These are phyloP conservation scores for Lagenidium sp. DNA, from an alignment of 352 stramenopile species.

Conservation along the genomic window DNA sequence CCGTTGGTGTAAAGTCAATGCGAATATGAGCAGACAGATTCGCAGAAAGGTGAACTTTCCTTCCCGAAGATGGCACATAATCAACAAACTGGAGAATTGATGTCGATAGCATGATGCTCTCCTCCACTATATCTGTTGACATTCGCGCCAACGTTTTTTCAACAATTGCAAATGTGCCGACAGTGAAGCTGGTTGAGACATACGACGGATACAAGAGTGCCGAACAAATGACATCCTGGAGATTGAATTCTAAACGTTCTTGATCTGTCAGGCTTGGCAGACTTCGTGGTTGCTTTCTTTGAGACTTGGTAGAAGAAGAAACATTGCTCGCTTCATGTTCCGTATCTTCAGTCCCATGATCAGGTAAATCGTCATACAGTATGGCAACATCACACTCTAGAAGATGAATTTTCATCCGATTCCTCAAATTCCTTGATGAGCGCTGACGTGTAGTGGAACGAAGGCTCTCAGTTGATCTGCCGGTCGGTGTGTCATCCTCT, in stretches of 20 bases:
- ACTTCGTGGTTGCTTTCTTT: too few species aligned
- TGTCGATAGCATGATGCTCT: conserved; percentile 48
- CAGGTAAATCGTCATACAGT: conserved; percentile 72
- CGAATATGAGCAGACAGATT: conserved; percentile 64
- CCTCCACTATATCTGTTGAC: conserved; percentile 55
- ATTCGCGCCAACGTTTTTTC: conserved; percentile 73
- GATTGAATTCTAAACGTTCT: conserved; percentile 50
- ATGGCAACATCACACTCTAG: conserved; percentile 64
- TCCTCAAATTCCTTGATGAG: conserved; percentile 35
- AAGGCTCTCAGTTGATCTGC: conserved; percentile 5
- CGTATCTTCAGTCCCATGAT: conserved; percentile 24
- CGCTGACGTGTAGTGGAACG: conserved; percentile 10
- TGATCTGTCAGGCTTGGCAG: conserved; percentile 51
- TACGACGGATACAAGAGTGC: conserved; percentile 44
- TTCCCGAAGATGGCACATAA: conserved; percentile 39
- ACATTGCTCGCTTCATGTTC: too few species aligned
- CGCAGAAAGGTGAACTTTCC: conserved; percentile 51
- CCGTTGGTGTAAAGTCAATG: conserved; percentile 43
- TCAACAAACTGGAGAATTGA: conserved; percentile 54
- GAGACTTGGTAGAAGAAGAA: too few species aligned
- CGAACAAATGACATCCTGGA: conserved; percentile 70
- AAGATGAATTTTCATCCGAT: conserved; percentile 67
- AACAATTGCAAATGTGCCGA: conserved; percentile 53
- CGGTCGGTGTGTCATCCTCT: conserved; percentile 14
- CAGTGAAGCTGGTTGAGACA: conserved; percentile 34